Evolutionary conservation across 2,329 filamentous ascomycete genomes (phyloP), one percentile per base, ranked within the genome.

Genomic region (Calycina herbarum): DNA sequence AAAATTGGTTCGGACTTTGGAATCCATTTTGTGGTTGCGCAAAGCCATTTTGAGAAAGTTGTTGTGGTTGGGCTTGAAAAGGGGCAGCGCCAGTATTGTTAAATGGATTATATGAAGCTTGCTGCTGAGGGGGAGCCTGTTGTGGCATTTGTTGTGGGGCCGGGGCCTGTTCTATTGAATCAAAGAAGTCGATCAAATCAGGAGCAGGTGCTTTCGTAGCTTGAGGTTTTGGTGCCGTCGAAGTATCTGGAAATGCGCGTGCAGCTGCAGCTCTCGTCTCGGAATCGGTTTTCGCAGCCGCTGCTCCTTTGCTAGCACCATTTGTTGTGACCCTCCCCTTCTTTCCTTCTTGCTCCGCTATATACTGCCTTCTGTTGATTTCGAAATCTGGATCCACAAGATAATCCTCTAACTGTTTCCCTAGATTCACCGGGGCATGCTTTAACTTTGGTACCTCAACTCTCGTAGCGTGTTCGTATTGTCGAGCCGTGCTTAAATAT

Each of bases 381-480:
- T 99, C 95, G 73, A 99, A 99, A 77, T 99, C 95, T 2, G 93
- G 89, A 74, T 99, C 95, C 69, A 94, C 89, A 57, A 99, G 82
- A 75, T 99, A 98, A 72, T 99, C 95, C 77, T 98, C 93, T 31
- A 99, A 84, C 64, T 96, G 93, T 31, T 89, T 89, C 17, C 92
- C 92, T 62, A 99, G 80, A 75, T 95, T 96, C 1, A 96, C 94
- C 0, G 95, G 96, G 5, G 95, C 95, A 77, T 99, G 95, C 80
- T 97, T 98, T 71, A 99, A 85, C 80, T 97, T 97, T 10, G 95
- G 95, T 7, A 99, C 96, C 75, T 97, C 93, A 48, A 99, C 86
- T 67, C 94, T 85, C 5, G 95, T 99, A 69, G 94, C 92, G 75
- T 94, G 90, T 79, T 98, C 93, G 76, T 94, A 95, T 76, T 95